Conservation (phyloP, 2,329 filamentous ascomycete species). For the Trichoderma sp. region DNA sequence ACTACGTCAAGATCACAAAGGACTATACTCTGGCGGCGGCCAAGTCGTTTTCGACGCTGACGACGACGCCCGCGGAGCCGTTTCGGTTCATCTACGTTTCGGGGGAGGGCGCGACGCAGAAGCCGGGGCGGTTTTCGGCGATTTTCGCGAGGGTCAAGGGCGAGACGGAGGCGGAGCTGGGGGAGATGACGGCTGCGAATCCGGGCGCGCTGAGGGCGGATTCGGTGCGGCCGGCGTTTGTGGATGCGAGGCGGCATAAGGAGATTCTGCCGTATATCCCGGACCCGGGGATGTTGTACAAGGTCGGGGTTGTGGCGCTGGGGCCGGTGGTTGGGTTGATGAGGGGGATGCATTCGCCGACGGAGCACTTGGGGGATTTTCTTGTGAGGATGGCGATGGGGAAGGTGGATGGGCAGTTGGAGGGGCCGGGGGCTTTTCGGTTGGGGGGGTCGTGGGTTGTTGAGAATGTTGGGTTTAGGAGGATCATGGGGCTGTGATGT, state of each 20-base stretch:
- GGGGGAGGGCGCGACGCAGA: slow-evolving; percentile 61
- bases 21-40: slow-evolving; percentile 67
- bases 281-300: slow-evolving; percentile 31
- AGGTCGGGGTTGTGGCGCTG: slow-evolving; percentile 31
- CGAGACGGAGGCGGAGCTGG: slow-evolving; percentile 61
- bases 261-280: slow-evolving; percentile 50
- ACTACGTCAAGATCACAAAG: slow-evolving; percentile 70
- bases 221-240: slow-evolving; percentile 60
- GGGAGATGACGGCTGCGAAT: slow-evolving; percentile 51
- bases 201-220: slow-evolving; percentile 54
- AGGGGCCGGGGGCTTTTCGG: slow-evolving; percentile 39
- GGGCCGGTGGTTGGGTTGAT: slow-evolving; percentile 34
- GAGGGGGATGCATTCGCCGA: slow-evolving; percentile 44
- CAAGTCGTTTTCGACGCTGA: slow-evolving; percentile 56
- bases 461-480: slow-evolving; percentile 42
- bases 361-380: slow-evolving; percentile 48
- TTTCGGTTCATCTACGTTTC: slow-evolving; percentile 75
- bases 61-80: slow-evolving; percentile 44
- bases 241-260: slow-evolving; percentile 54
- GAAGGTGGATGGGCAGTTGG: slow-evolving; percentile 34
- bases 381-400: slow-evolving; percentile 52
- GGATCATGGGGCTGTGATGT: slow-evolving; percentile 38
- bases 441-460: slow-evolving; percentile 44
- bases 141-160: slow-evolving; percentile 69
- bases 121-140: slow-evolving; percentile 57